Conservation (phyloP, 257 asterid genomes). For the Forsythia viridissima region DNA sequence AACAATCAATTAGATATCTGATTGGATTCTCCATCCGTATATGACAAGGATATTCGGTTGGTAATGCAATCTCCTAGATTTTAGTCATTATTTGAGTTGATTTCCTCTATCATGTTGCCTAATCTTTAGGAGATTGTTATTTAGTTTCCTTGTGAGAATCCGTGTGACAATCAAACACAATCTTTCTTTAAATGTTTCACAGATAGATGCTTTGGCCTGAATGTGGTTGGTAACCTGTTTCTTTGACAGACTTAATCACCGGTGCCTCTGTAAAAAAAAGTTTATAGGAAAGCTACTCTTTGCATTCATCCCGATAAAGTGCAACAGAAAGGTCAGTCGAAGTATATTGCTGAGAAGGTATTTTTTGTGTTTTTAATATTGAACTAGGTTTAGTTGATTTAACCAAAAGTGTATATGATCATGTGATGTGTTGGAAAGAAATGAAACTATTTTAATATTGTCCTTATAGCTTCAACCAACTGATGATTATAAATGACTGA, state of each 20-base stretch:
- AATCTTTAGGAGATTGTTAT: no score
- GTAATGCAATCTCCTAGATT: no score
- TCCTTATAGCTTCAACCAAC: not conserved
- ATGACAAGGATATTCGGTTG: no score
- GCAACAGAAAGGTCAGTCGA: constrained; percentile 98
- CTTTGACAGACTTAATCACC: constrained; percentile 89
- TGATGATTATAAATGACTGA: not conserved
- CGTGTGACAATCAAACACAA: no score
- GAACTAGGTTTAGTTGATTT: not conserved
- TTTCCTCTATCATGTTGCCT: no score
- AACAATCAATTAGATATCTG: no score
- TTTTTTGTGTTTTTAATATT: not conserved
- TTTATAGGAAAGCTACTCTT: constrained; percentile 90
- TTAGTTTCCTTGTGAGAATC: no score
- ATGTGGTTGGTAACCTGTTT: constrained; percentile 99
- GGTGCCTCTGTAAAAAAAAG: constrained; percentile 86
- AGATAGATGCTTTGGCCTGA: constrained; percentile 97
- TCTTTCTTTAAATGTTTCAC: no score
- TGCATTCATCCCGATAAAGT: constrained; percentile 99
- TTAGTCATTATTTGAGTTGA: no score
- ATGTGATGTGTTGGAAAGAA: not conserved
- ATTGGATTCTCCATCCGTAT: no score
- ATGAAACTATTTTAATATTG: no score
- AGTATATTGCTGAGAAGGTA: constrained; percentile 99
- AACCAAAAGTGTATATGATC: not conserved